A percentile compares a stretch with the other conserved stretches of the same genome.
Conservation (phyloP, 2,329 filamentous ascomycete species). For the Sporothrix brasiliensis region DNA sequence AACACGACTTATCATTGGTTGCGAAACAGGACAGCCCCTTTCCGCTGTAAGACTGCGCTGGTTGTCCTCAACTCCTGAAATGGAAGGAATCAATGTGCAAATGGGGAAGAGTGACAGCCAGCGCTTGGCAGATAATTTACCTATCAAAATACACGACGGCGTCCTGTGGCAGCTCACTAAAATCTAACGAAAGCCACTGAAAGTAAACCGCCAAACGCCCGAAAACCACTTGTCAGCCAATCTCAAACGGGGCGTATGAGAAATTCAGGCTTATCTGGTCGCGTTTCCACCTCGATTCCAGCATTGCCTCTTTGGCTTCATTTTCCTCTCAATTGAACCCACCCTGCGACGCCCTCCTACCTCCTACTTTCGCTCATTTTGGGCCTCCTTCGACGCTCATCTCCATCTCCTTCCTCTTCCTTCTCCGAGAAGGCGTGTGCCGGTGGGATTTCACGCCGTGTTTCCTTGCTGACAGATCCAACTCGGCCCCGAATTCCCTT, state of each 20-base stretch:
- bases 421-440: not conserved
- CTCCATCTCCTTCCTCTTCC: not conserved
- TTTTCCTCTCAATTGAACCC: slow-evolving; percentile 8
- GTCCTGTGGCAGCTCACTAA: not conserved
- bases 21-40: slow-evolving; percentile 3
- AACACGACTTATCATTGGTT: not conserved
- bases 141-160: not conserved
- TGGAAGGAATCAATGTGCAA: not conserved
- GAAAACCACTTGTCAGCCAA: slow-evolving; percentile 9
- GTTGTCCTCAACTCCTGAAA: not conserved
- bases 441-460: not conserved
- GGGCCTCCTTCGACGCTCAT: not conserved
- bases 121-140: not conserved
- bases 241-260: not conserved
- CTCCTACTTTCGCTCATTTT: not conserved
- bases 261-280: slow-evolving; percentile 24
- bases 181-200: not conserved
- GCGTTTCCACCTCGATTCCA: slow-evolving; percentile 20
- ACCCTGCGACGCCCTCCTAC: not conserved
- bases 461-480: not conserved
- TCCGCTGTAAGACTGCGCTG: not conserved
- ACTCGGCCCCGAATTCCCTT: not conserved
- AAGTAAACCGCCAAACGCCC: not conserved
- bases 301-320: slow-evolving; percentile 21
- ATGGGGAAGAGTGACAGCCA: not conserved